Evolutionary conservation across 306 rosid species (phyloP), one percentile per base, ranked within the genome.

Genomic region (Albizia julibrissin): DNA sequence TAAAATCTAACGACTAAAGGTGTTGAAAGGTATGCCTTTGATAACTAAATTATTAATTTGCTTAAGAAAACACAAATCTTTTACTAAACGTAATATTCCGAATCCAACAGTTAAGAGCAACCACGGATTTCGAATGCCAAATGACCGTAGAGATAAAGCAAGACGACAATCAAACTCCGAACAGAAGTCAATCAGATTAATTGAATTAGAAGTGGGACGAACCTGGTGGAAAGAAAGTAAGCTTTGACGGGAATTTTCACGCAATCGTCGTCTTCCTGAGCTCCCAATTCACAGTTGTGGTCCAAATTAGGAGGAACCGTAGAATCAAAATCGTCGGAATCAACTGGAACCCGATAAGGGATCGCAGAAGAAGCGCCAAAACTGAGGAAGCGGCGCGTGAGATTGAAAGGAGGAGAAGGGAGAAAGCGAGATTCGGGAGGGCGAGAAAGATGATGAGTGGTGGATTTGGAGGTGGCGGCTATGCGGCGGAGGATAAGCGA

Each of bases 191-290:
- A 49, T 44, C 6, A 80, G 84, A 52, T 46, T 69, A 70, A 58
- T 22, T 58, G 29, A 27, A 75, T 3, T 19, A 61, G 47, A 3
- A 22, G 16, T n/a, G 43, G 69, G 43, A 72, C 87, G 27, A 82
- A 93, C 98, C 98, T 95, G 82, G 99, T 95, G 64, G 91, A 95
- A 14, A 95, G 94, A 78, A 95, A 95, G 79, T 80, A 95, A 3
- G 98, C 98, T 79, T 95, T 95, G 75, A 93, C 82, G 66, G 97
- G 94, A 61, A 95, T 88, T 82, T 91, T 92, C 1, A 88, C 90
- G 7, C 67, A 29, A 13, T 79, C 91, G 22, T 85, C 87, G 6
- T 76, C 72, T 15, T 89, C 89, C 14, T 82, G 74, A 49, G 81
- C 77, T 64, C 67, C 78, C 2, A 80, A 83, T 0, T 65, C 87